Evolutionary conservation across 768 basidiomycete genomes (phyloP).

Genomic region (Psilocybe tampanensis): DNA sequence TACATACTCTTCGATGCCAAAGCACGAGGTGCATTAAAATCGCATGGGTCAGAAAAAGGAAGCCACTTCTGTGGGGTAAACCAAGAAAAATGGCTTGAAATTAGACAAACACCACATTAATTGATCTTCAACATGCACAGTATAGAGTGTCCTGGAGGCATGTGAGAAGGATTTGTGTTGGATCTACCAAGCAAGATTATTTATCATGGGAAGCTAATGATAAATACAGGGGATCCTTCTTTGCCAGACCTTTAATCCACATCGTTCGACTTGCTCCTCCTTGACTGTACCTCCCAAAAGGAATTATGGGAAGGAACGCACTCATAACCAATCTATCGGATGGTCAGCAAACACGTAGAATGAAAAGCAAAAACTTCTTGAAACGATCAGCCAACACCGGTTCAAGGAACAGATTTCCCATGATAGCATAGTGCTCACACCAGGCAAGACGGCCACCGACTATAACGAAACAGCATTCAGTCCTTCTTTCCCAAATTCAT

Average conservation of each 20-base stretch:
- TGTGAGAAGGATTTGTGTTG: no score
- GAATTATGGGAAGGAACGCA: no score
- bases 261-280: no score
- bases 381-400: conserved; percentile 22
- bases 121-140: no score
- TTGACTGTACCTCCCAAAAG: no score
- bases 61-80: background rate
- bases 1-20: background rate
- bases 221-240: no score
- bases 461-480: conserved; percentile 1
- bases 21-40: background rate
- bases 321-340: no score
- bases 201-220: no score
- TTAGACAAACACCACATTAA: no score
- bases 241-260: no score
- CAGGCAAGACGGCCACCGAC: conserved; percentile 29
- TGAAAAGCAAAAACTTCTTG: background rate
- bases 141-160: no score
- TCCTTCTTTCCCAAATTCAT: conserved; percentile 33
- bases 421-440: conserved; percentile 32
- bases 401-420: conserved; percentile 36
- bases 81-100: background rate
- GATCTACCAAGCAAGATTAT: no score
- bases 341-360: background rate
- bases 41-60: background rate